A percentile compares a stretch with the other conserved stretches of the same genome.
These are phyloP conservation scores for Coemansia aciculifera DNA, from an alignment of 192 early-diverging fungal species.

Conservation along the genomic window DNA sequence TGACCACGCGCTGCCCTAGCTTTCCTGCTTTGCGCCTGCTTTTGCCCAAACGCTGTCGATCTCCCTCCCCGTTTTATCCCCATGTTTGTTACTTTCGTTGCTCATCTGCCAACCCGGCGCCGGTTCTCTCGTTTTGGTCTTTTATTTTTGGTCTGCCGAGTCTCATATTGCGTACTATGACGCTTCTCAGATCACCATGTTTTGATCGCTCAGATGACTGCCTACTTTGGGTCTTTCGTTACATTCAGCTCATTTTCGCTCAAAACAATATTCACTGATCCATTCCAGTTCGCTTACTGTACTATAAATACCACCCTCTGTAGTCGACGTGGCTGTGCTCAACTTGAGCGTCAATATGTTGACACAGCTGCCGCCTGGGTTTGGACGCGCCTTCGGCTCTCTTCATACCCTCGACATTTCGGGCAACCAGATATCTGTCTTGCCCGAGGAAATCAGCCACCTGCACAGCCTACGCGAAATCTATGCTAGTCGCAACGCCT, in stretches of 20 bases:
- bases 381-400: conserved; percentile 32
- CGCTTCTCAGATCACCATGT: conserved; percentile 5
- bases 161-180: background rate
- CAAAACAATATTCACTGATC: background rate
- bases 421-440: conserved; percentile 32
- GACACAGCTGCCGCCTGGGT: conserved; percentile 32
- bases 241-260: background rate
- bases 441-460: conserved; percentile 46
- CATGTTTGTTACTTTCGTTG: background rate
- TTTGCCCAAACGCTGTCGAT: conserved; percentile 7
- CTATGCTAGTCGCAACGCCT: conserved; percentile 40
- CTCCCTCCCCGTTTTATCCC: background rate
- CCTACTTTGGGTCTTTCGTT: background rate
- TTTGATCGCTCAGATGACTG: background rate
- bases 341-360: conserved; percentile 45
- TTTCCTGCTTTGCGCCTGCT: conserved; percentile 11
- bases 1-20: conserved; percentile 1
- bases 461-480: conserved; percentile 44
- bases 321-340: conserved; percentile 30
- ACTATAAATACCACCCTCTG: background rate
- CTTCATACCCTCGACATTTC: conserved; percentile 46
- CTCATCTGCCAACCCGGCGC: background rate
- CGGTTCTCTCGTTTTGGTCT: background rate
- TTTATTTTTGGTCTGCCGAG: background rate
- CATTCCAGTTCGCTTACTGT: background rate